A percentile compares a stretch with the other conserved stretches of the same genome.
phyloP scores from a whole-genome alignment of 495 filamentous ascomycete species.

The Endocarpon pusillum region DNA sequence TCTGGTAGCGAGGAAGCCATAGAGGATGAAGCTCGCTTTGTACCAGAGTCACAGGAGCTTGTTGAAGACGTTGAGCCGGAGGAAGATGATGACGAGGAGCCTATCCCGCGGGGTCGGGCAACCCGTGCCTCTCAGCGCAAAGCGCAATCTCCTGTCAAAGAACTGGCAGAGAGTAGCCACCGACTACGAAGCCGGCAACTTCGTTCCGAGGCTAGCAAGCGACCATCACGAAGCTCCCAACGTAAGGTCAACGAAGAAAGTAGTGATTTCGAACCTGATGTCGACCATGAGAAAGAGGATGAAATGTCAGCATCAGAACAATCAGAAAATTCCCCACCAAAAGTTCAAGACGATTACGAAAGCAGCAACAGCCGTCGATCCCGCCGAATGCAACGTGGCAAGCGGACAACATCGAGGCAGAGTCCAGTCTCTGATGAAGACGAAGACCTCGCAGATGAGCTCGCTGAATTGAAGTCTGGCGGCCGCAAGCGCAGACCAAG shows the following conservation, averaged over 20 bases:
- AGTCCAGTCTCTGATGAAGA: slow-evolving; percentile 28
- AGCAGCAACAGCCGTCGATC: slow-evolving; percentile 31
- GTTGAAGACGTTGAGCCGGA: slow-evolving; percentile 43
- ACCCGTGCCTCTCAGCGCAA: slow-evolving; percentile 27
- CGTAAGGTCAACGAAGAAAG: slow-evolving; percentile 46
- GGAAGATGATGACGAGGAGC: slow-evolving; percentile 48
- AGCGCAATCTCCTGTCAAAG: slow-evolving; percentile 17
- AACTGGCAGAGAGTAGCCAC: slow-evolving; percentile 14
- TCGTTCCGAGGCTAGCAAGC: slow-evolving; percentile 31
- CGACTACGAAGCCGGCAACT: slow-evolving; percentile 26
- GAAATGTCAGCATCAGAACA: slow-evolving; percentile 33
- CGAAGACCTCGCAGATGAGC: slow-evolving; percentile 45
- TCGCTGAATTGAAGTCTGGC: no score
- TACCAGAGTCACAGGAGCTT: slow-evolving; percentile 1
- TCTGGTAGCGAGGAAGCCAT: slow-evolving; percentile 29
- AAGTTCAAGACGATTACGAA: slow-evolving; percentile 31
- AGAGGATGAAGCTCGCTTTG: slow-evolving; percentile 6
- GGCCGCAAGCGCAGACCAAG: no score
- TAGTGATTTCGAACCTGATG: slow-evolving; percentile 75
- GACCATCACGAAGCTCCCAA: slow-evolving; percentile 29
- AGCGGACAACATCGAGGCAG: slow-evolving; percentile 35
- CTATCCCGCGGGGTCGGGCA: slow-evolving; percentile 22
- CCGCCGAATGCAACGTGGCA: slow-evolving; percentile 33
- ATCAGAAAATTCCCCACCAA: slow-evolving; percentile 25
- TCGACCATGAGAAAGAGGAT: slow-evolving; percentile 51